A percentile compares a stretch with the other conserved stretches of the same genome.
Conservation (phyloP, 2,329 filamentous ascomycete species). For the Tolypocladium capitatum region DNA sequence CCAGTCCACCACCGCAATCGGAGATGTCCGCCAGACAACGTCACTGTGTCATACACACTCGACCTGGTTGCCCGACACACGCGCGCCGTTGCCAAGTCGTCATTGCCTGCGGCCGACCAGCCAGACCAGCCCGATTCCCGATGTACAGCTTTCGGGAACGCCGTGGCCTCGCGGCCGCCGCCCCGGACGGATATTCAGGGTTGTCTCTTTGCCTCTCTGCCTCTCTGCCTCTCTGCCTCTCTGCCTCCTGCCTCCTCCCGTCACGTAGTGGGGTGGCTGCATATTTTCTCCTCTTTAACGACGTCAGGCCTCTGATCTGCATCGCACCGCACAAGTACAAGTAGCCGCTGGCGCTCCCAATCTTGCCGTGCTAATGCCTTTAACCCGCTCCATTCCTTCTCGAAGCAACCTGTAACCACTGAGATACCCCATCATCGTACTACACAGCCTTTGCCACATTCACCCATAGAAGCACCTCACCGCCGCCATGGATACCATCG, state of each 20-base stretch:
- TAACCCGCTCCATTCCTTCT: background rate
- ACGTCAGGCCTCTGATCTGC: background rate
- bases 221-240: no score
- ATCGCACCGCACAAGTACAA: background rate
- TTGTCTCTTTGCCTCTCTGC: no score
- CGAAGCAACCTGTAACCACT: background rate
- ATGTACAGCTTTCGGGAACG: no score
- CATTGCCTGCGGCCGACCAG: background rate
- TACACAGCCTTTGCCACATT: background rate
- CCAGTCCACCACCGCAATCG: background rate
- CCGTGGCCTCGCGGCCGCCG: background rate
- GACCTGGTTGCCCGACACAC: no score
- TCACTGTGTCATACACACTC: background rate
- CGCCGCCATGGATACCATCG: constrained; percentile 49
- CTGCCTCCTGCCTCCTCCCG: no score
- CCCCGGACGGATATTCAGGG: no score
- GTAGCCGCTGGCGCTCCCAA: background rate
- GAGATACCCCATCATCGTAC: background rate
- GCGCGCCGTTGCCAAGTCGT: no score
- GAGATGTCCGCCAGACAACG: background rate
- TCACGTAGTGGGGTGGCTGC: no score
- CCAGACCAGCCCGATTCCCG: background rate
- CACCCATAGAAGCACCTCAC: background rate
- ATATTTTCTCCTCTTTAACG: no score
- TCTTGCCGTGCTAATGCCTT: background rate